These are phyloP conservation scores for Lactuca saligna DNA, from an alignment of 129 eudicot species.

Conservation along the genomic window DNA sequence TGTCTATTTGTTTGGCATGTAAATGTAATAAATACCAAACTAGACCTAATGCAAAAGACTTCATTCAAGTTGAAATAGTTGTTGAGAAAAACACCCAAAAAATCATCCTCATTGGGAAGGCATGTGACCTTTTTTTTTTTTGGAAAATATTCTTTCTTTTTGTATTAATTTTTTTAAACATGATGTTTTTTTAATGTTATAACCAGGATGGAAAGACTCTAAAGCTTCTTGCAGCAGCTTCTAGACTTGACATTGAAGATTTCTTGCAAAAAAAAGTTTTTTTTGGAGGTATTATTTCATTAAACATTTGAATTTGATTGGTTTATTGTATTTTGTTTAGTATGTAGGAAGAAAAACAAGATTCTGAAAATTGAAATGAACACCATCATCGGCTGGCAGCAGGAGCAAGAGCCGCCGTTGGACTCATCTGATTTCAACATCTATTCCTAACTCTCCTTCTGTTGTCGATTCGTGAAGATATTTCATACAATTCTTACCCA, in stretches of 20 bases:
- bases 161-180: constrained; percentile 9
- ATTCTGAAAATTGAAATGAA: no score
- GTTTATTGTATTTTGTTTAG: no score
- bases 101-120: constrained; percentile 96
- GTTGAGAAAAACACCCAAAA: constrained; percentile 95
- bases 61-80: constrained; percentile 94
- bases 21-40: constrained; percentile 84
- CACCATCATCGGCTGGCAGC: no score
- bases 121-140: constrained; percentile 17
- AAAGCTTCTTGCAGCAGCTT: constrained; percentile 91
- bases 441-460: no score
- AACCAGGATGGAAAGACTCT: constrained; percentile 88
- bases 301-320: no score
- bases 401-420: no score
- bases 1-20: constrained; percentile 49
- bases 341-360: no score
- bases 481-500: no score
- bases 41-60: constrained; percentile 93
- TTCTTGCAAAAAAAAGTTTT: constrained; percentile 96
- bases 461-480: no score
- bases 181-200: background rate
- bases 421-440: no score
- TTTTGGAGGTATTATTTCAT: constrained; percentile 79
- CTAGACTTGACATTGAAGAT: constrained; percentile 98
- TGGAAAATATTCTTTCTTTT: background rate